Evolutionary conservation across 2,329 filamentous ascomycete species (phyloP), one percentile per base, ranked within the genome.

Genomic region (Exophiala sp.): DNA sequence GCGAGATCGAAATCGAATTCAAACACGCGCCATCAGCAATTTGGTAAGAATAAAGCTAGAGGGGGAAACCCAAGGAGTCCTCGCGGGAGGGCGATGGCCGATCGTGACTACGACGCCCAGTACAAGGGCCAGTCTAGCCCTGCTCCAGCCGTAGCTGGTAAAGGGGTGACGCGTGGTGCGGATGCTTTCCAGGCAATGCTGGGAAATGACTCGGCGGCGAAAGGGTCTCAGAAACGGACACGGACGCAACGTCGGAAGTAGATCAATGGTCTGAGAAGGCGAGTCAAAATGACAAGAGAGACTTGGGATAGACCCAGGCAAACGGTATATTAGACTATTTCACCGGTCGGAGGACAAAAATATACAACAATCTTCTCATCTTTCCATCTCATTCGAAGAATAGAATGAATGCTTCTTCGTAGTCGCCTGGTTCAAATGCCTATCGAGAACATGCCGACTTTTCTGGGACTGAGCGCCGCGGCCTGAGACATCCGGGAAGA

Each of bases 151-250:
- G 16, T 38, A 6, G 22, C 37, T n/a, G 48, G 50, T 21, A 56
- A 56, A 14, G 54, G 54, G 2, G 54, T 56, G 16, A 38, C 48
- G 22, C 43, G 43, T 14, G 54, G 54, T 35, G 34, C 52, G 16
- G 54, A 56, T 16, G 54, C 54, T 9, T 49, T 56, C 10, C 48
- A 51, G 11, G 39, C 50, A 5, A 56, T 56, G 53, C 44, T 53
- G 10, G 24, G 11, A 14, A n/a, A n/a, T 8, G 16, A 24, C n/a
- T n/a, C n/a, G 4, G 8, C 13, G 38, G 4, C 13, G 13, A 13
- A 22, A 7, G 22, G 38, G n/a, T n/a, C n/a, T n/a, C 9, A 5
- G 19, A 11, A 41, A 3, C 23, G 2, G 19, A 4, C 38, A 24
- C 4, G 19, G 13, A 41, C 8, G 3, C 38, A 13, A 24, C 38